A percentile compares a stretch with the other conserved stretches of the same genome.
Conservation (phyloP, 371 early-diverging fungal species). For the Mortierella sp. region DNA sequence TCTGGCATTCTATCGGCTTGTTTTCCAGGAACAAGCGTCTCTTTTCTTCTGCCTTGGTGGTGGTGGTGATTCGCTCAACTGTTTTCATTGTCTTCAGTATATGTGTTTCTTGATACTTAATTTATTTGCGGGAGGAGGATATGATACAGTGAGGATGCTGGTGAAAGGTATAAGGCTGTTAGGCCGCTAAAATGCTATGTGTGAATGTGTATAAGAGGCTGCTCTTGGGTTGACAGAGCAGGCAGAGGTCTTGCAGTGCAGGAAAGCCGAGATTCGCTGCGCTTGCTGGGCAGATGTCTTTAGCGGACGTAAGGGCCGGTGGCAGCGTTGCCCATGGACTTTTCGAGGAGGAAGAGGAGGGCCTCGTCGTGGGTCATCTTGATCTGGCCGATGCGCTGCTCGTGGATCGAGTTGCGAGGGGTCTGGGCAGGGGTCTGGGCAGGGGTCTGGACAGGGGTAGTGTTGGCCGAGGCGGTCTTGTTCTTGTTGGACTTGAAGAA, state of each 20-base stretch:
- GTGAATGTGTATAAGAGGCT: neutral
- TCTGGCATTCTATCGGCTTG: neutral
- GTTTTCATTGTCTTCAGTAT: neutral
- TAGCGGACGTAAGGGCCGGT: slow-evolving; percentile 24
- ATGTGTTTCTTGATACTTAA: neutral
- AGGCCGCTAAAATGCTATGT: neutral
- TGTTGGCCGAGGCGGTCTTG: slow-evolving; percentile 41
- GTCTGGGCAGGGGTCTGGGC: slow-evolving; percentile 28
- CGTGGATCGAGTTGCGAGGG: slow-evolving; percentile 36
- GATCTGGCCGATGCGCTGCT: slow-evolving; percentile 16
- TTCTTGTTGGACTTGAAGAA: slow-evolving; percentile 57
- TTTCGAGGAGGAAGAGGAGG: slow-evolving; percentile 15
- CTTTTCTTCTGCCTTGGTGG: neutral
- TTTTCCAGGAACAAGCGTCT: neutral
- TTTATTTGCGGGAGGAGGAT: neutral
- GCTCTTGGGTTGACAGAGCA: neutral
- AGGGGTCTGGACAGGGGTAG: slow-evolving; percentile 19
- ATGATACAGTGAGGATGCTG: neutral
- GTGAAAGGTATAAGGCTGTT: neutral
- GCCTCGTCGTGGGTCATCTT: slow-evolving; percentile 34
- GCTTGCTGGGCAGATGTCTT: neutral
- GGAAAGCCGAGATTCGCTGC: too few relatives aligned
- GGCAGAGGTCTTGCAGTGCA: neutral
- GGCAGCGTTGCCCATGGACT: slow-evolving; percentile 25
- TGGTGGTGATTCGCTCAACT: neutral